Conservation (phyloP, 768 basidiomycete species). For the Calocybe cyanea region DNA sequence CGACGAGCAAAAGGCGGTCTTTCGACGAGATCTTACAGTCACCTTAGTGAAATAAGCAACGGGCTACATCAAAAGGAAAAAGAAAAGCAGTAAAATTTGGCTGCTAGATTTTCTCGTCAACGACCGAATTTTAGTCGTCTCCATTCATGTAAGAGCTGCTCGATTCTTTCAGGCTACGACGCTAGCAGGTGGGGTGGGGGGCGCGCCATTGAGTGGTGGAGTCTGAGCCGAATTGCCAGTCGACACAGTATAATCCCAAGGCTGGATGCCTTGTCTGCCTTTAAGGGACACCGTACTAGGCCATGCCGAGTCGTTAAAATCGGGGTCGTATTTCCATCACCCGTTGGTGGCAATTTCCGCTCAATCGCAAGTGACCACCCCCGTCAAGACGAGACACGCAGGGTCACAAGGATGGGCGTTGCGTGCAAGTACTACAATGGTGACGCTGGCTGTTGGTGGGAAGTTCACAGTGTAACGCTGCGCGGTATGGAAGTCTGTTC, state of each 20-base stretch:
- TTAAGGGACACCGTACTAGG: slow-evolving; percentile 17
- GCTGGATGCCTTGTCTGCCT: slow-evolving; percentile 17
- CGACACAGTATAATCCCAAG: slow-evolving; percentile 19
- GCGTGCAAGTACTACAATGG: slow-evolving; percentile 17
- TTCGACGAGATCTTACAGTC: no score
- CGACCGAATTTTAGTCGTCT: no score
- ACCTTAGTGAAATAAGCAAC: no score
- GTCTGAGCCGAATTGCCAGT: slow-evolving; percentile 13
- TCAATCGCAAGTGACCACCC: slow-evolving; percentile 17
- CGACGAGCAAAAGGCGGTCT: no score
- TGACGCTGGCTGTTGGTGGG: slow-evolving; percentile 12
- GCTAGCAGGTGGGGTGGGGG: slow-evolving; percentile 11
- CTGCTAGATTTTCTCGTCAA: no score
- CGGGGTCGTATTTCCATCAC: slow-evolving; percentile 19
- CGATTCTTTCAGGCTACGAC: slow-evolving; percentile 14
- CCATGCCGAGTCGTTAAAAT: slow-evolving; percentile 21
- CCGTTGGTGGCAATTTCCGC: slow-evolving; percentile 19
- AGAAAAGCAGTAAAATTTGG: no score
- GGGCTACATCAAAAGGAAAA: no score
- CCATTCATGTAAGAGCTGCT: no score
- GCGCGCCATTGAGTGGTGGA: slow-evolving; percentile 7
- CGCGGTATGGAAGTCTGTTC: slow-evolving; percentile 10
- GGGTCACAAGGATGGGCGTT: slow-evolving; percentile 12
- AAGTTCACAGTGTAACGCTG: slow-evolving; percentile 18
- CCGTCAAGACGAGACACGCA: slow-evolving; percentile 17